Evolutionary conservation across 2,329 filamentous ascomycete species (phyloP).

Genomic region (Didymella lethalis): DNA sequence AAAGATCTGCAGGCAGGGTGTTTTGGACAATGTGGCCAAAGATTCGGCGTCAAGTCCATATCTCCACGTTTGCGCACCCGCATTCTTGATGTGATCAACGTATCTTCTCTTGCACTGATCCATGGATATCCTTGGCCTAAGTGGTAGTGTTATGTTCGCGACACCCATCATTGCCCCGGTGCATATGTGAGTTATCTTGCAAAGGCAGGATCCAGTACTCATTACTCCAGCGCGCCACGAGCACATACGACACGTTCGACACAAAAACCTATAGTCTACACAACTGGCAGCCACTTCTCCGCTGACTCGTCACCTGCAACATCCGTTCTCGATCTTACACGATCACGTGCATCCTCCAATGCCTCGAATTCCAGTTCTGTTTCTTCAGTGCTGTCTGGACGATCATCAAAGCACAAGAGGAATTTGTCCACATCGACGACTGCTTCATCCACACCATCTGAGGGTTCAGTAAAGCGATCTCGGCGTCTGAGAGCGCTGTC

Average conservation of each 20-base stretch:
- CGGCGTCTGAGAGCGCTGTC: conserved; percentile 17
- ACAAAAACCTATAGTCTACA: conserved; percentile 2
- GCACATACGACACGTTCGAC: neutral
- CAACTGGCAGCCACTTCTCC: conserved; percentile 21
- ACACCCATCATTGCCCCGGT: conserved; percentile 10
- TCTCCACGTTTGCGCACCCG: neutral
- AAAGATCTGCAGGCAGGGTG: conserved; percentile 18
- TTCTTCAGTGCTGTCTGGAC: conserved; percentile 8
- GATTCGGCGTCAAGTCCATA: conserved; percentile 9
- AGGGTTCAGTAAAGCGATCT: conserved; percentile 7
- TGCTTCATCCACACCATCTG: conserved; percentile 10
- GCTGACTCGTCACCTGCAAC: conserved; percentile 22
- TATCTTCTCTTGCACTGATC: neutral
- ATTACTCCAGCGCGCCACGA: conserved; percentile 4
- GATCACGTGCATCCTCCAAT: conserved; percentile 19
- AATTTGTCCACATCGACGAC: conserved; percentile 13
- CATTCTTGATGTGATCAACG: neutral
- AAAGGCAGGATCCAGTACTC: neutral
- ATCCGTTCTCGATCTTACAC: conserved; percentile 15
- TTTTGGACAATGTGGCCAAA: conserved; percentile 19
- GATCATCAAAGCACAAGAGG: conserved; percentile 15
- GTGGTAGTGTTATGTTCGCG: conserved; percentile 8
- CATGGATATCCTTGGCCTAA: conserved; percentile 7
- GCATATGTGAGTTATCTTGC: conserved; percentile 9
- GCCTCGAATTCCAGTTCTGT: conserved; percentile 14